phyloP scores from a whole-genome alignment of 1,284 basidiomycete species.

The Papiliotrema laurentii region DNA sequence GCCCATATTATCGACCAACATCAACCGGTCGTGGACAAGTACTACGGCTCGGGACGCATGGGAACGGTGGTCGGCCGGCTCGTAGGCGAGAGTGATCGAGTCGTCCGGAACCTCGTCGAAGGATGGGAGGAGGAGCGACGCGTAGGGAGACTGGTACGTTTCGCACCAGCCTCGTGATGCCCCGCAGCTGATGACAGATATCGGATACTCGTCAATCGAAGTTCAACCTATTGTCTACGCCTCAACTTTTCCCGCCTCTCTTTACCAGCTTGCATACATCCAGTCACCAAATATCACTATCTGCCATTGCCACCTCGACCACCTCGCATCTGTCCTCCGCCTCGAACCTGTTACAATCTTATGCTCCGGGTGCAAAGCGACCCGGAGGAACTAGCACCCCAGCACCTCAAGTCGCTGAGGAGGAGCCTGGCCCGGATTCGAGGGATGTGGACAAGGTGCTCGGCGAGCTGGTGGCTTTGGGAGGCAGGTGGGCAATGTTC shows the following conservation, averaged over 20 bases:
- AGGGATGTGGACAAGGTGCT: slow-evolving; percentile 85
- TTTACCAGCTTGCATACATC: slow-evolving; percentile 24
- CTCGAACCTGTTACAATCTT: slow-evolving; percentile 37
- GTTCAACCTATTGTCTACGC: slow-evolving; percentile 39
- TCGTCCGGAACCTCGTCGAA: slow-evolving; percentile 69
- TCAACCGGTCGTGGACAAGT: slow-evolving; percentile 94
- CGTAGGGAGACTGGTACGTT: slow-evolving; percentile 40
- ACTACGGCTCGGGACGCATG: slow-evolving; percentile 89
- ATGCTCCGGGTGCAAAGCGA: slow-evolving; percentile 36
- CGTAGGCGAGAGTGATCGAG: slow-evolving; percentile 78
- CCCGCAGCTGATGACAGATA: slow-evolving; percentile 20
- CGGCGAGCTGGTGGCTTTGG: slow-evolving; percentile 81
- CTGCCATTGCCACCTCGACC: slow-evolving; percentile 38
- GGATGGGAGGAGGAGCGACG: slow-evolving; percentile 86
- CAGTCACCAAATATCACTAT: slow-evolving; percentile 27
- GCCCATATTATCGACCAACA: slow-evolving; percentile 96
- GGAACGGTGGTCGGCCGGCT: slow-evolving; percentile 69
- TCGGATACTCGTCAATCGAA: slow-evolving; percentile 45
- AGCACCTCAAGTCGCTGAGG: slow-evolving; percentile 50
- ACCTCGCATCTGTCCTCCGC: slow-evolving; percentile 46
- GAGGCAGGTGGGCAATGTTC: slow-evolving; percentile 87
- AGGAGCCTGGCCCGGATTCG: slow-evolving; percentile 65
- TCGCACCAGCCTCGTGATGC: neutral
- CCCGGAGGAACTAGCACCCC: slow-evolving; percentile 18
- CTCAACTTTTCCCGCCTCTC: slow-evolving; percentile 34